A percentile compares a stretch with the other conserved stretches of the same genome.
Conservation (phyloP, 768 basidiomycete genomes). For the Auricularia auricula-judae region DNA sequence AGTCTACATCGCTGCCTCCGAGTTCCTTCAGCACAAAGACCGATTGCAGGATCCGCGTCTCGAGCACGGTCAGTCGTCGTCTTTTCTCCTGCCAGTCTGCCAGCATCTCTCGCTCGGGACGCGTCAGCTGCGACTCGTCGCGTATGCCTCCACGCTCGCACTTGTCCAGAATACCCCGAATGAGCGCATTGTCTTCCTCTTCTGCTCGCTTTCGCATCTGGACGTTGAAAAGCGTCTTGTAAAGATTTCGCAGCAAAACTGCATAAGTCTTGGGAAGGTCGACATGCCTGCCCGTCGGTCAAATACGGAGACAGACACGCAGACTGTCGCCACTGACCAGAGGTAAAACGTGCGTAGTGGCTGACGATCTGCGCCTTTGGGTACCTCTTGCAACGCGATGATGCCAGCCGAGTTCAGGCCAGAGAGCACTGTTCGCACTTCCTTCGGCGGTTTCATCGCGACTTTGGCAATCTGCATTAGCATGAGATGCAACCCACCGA, state of each 20-base stretch:
- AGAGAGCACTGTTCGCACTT: slow-evolving; percentile 70
- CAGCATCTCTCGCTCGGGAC: slow-evolving; percentile 67
- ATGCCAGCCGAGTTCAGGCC: slow-evolving; percentile 71
- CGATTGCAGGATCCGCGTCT: slow-evolving; percentile 78
- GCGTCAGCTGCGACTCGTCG: slow-evolving; percentile 55
- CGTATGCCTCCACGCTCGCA: slow-evolving; percentile 74
- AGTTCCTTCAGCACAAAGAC: slow-evolving; percentile 86
- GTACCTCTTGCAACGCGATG: slow-evolving; percentile 87
- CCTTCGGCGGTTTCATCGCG: slow-evolving; percentile 86
- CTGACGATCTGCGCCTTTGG: slow-evolving; percentile 82
- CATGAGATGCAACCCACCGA: slow-evolving; percentile 3
- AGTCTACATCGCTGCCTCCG: slow-evolving; percentile 9
- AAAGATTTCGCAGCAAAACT: slow-evolving; percentile 61
- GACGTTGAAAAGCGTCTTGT: slow-evolving; percentile 88
- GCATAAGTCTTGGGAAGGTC: slow-evolving; percentile 78
- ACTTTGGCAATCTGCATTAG: slow-evolving; percentile 72
- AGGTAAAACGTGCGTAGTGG: slow-evolving; percentile 84
- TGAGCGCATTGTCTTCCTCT: slow-evolving; percentile 42
- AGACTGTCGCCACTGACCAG: slow-evolving; percentile 41
- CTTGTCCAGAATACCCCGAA: slow-evolving; percentile 70
- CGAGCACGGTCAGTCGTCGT: slow-evolving; percentile 65
- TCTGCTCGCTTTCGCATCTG: slow-evolving; percentile 63
- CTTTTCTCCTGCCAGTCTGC: slow-evolving; percentile 63
- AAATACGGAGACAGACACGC: background rate
- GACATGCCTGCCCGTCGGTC: slow-evolving; percentile 54